Base-by-base conservation (phyloP, 768 basidiomycete genomes). In the Rhodosporidiobolus odoratus region DNA sequence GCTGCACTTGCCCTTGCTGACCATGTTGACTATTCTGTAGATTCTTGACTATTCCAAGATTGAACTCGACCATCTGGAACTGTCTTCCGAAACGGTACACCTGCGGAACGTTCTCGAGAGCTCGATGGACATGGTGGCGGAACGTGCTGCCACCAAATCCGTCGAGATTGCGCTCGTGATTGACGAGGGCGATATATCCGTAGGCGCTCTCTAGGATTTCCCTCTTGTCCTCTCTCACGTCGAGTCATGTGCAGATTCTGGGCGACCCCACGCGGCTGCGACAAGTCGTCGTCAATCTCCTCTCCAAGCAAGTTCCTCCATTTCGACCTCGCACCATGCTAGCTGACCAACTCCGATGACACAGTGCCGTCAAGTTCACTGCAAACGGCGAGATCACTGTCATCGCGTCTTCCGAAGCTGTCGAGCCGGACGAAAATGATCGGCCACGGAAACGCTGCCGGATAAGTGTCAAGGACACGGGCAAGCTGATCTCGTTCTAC, bases 31-130 rank as follows among this genome's bases (percentile, higher is more conserved):
- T 34, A 2, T 25, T 35, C 5, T 30, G 8, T 38, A 68, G 50
- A 75, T 75, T 32, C 68, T 75, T 38, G 73, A 75, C 52, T 71
- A 68, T 47, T 50, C 41, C 23, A 75, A 75, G 56, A 71, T 75
- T 34, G 73, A 71, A 54, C 34, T 62, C 21, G 69, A 75, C 35
- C 69, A 64, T 27, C 69, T 75, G 47, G 73, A 75, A 50, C 61
- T 75, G 3, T 38, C 47, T 2, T 27, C 32, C 25, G 69, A 71
- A 15, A 13, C 54, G 1, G 65, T 71, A 7, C 58, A 63, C 37
- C 57, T 75, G 4, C 73, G 73, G 1, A n/a, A 30, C 16, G 62
- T 65, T 1, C 34, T 75, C 45, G 73, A 75, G 34, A 62, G 57
- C 9, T 64, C 52, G 13, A n/a, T 75, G 34, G 73, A 75, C 63